Evolutionary conservation across 352 stramenopile genomes (phyloP), one percentile per base, ranked within the genome.

Genomic region (Phytophthora sp.): DNA sequence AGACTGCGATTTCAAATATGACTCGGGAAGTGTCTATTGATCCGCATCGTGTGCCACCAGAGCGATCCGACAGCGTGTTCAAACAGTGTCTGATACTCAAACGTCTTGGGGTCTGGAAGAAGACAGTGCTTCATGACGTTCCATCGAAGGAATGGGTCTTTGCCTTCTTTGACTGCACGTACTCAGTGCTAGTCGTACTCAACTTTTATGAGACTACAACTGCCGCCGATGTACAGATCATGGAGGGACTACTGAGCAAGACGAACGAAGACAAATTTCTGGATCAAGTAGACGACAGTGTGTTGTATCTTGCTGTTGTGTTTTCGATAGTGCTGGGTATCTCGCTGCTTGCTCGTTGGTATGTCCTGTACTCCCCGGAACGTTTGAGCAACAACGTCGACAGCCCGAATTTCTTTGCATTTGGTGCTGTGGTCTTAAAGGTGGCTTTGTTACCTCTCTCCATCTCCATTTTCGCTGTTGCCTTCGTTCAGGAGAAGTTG

Each of bases 201-300:
- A 74, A 74, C 30, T 70, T 67, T 20, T 76, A 70, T 41, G 63
- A 73, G 52, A 73, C 57, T 5, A 41, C 45, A 3, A 26, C 39
- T 4, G 47, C 44, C 24, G 33, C 58, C 5, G 30, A 51, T 15
- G 7, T 69, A 18, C 68, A 73, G 18, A 26, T 56, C 2, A 55
- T 58, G 46, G 30, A 20, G 18, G 24, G 4, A 24, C 31, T 57
- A 29, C 5, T 45, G 7, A 16, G 11, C 15, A 7, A 31, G 16
- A 55, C 12, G 8, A 38, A 16, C 18, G 50, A 57, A 9, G 6
- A 57, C 1, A 50, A 52, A 5, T 47, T 76, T 20, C 53, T 65
- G 41, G 33, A 63, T 15, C 7, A 73, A 41, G 68, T 63, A 16
- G 66, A 76, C 16, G 15, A 16, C 9, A 54, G 8, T 27, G 46